These are phyloP conservation scores for Nectriaceae sp. DNA, from an alignment of 2,329 filamentous ascomycete genomes.

Conservation along the genomic window DNA sequence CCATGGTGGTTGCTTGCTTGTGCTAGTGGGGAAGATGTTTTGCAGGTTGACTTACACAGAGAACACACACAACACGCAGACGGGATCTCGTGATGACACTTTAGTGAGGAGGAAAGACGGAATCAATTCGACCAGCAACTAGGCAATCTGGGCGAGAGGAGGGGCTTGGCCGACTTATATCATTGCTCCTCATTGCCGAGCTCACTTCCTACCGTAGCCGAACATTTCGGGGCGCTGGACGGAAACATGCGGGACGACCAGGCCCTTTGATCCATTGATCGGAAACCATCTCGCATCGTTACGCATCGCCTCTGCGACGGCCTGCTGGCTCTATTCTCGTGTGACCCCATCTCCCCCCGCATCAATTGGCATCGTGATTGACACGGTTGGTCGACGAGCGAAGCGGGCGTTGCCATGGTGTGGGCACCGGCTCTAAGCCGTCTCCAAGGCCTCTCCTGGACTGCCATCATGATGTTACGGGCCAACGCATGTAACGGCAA, in stretches of 20 bases:
- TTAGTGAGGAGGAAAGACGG: neutral
- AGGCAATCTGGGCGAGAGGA: constrained; percentile 8
- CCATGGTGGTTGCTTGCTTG: constrained; percentile 6
- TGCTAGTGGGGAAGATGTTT: neutral
- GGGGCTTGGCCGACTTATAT: constrained; percentile 24
- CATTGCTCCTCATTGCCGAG: constrained; percentile 31
- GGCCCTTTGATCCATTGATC: constrained; percentile 20
- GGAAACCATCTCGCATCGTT: constrained; percentile 17
- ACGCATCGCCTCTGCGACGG: constrained; percentile 17
- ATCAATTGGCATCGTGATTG: constrained; percentile 24
- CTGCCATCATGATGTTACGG: constrained; percentile 9
- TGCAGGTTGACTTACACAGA: constrained; percentile 1
- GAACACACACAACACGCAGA: neutral
- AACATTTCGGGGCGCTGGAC: constrained; percentile 26
- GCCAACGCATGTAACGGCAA: constrained; percentile 17
- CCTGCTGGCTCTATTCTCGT: constrained; percentile 27
- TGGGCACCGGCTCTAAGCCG: constrained; percentile 15
- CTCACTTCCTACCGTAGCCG: constrained; percentile 32
- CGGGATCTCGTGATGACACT: neutral
- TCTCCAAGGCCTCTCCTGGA: constrained; percentile 11
- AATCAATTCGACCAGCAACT: too few species aligned
- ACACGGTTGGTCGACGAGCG: constrained; percentile 24
- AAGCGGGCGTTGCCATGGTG: constrained; percentile 8
- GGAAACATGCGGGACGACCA: constrained; percentile 36
- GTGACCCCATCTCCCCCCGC: constrained; percentile 30